These are phyloP conservation scores for Stachybotrys elegans DNA, from an alignment of 2,329 filamentous ascomycete genomes.

Conservation along the genomic window DNA sequence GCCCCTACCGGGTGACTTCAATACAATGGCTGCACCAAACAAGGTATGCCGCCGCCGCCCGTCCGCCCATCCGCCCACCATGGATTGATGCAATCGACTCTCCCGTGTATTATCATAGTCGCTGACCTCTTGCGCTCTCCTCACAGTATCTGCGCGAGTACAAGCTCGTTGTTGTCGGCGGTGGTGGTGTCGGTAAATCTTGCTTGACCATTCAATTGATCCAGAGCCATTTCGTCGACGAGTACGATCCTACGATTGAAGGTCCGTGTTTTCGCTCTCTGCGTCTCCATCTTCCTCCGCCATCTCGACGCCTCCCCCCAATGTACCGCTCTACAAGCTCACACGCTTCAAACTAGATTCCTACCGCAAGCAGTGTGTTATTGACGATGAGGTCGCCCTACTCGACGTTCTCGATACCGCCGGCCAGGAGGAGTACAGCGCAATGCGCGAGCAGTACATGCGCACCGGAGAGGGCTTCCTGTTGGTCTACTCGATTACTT, in stretches of 20 bases:
- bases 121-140: slow-evolving; percentile 6
- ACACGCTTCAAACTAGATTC: slow-evolving; percentile 62
- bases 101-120: slow-evolving; percentile 3
- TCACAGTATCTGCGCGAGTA: slow-evolving; percentile 80
- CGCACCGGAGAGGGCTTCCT: slow-evolving; percentile 96
- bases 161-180: slow-evolving; percentile 94
- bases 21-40: slow-evolving; percentile 29
- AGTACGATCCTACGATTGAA: slow-evolving; percentile 99
- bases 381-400: slow-evolving; percentile 95
- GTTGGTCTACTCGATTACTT: slow-evolving; percentile 97
- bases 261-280: slow-evolving; percentile 48
- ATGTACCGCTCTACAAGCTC: too few species aligned
- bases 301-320: slow-evolving; percentile 1
- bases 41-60: slow-evolving; percentile 21
- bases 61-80: neutral
- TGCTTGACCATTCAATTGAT: slow-evolving; percentile 97
- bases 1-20: neutral
- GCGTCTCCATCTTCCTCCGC: neutral
- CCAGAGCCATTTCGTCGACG: slow-evolving; percentile 96
- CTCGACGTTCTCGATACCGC: slow-evolving; percentile 98
- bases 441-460: slow-evolving; percentile 99
- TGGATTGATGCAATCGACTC: too few species aligned
- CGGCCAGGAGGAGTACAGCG: slow-evolving; percentile 97
- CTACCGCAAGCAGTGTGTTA: slow-evolving; percentile 99
- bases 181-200: slow-evolving; percentile 97